phyloP scores from a whole-genome alignment of 1,284 basidiomycete genomes.

The Uromyces viciae-fabae region DNA sequence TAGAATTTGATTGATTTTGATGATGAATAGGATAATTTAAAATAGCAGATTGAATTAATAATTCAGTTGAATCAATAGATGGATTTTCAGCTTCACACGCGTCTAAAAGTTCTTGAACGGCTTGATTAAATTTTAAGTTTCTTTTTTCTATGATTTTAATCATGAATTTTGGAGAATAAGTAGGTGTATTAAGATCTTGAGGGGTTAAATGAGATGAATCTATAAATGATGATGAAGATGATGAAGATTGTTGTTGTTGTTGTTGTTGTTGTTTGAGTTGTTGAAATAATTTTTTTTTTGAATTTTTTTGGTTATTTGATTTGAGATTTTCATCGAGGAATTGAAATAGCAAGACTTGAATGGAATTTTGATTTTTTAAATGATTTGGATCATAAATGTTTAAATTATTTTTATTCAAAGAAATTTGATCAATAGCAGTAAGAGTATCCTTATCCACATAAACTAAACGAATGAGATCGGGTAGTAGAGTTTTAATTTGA shows the following conservation, averaged over 20 bases:
- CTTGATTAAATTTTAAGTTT: constrained; percentile 65
- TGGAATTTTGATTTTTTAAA: constrained; percentile 46
- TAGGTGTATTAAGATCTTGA: background rate
- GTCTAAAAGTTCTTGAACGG: constrained; percentile 70
- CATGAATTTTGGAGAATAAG: constrained; percentile 54
- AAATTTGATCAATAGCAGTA: constrained; percentile 50
- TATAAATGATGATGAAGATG: too few species aligned
- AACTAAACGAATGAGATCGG: constrained; percentile 74
- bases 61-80: constrained; percentile 63
- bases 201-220: too few species aligned
- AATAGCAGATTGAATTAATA: constrained; percentile 65
- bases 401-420: constrained; percentile 65
- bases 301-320: constrained; percentile 53
- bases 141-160: constrained; percentile 71
- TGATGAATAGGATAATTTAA: constrained; percentile 59
- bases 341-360: constrained; percentile 53
- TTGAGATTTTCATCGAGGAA: constrained; percentile 57
- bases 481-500: constrained; percentile 82
- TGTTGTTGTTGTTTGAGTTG: background rate
- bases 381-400: constrained; percentile 61
- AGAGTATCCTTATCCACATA: constrained; percentile 70
- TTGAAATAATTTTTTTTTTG: too few species aligned
- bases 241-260: too few species aligned
- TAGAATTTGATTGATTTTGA: too few species aligned
- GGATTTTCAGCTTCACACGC: constrained; percentile 58